phyloP scores from a whole-genome alignment of 768 basidiomycete genomes.

The Xerocomellus amylosporus region DNA sequence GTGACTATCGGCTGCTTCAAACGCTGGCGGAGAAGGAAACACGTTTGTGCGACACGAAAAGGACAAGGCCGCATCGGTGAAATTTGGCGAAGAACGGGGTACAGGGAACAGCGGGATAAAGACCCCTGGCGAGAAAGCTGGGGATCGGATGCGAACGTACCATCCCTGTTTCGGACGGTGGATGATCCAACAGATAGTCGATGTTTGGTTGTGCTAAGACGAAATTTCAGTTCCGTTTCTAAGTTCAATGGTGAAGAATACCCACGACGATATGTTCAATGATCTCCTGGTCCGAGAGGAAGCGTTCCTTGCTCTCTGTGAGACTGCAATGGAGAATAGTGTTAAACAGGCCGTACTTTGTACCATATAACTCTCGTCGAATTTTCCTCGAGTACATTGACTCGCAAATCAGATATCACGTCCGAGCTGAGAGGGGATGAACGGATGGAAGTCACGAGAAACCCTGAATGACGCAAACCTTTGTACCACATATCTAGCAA shows the following conservation, averaged over 20 bases:
- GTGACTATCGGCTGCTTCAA: not conserved
- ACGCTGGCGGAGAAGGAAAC: conserved; percentile 25
- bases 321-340: conserved; percentile 1
- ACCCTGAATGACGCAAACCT: conserved; percentile 18
- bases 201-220: conserved; percentile 62
- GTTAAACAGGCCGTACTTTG: conserved; percentile 48
- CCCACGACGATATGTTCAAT: conserved; percentile 70
- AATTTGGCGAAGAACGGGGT: conserved; percentile 43
- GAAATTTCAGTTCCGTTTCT: not conserved
- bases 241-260: conserved; percentile 4
- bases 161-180: conserved; percentile 80
- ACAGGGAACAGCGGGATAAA: conserved; percentile 57
- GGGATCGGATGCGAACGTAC: conserved; percentile 77
- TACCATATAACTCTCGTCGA: conserved; percentile 66
- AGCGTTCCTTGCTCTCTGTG: conserved; percentile 57
- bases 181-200: conserved; percentile 67
- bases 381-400: conserved; percentile 60
- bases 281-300: conserved; percentile 70
- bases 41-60: conserved; percentile 52
- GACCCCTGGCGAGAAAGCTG: conserved; percentile 60
- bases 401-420: conserved; percentile 65
- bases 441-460: not conserved
- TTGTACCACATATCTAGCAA: conserved; percentile 32
- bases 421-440: conserved; percentile 53
- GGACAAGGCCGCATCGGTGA: conserved; percentile 49